A percentile compares a stretch with the other conserved stretches of the same genome.
These are phyloP conservation scores for Torrubiella hemipterigena DNA, from an alignment of 2,329 filamentous ascomycete genomes.

Conservation along the genomic window DNA sequence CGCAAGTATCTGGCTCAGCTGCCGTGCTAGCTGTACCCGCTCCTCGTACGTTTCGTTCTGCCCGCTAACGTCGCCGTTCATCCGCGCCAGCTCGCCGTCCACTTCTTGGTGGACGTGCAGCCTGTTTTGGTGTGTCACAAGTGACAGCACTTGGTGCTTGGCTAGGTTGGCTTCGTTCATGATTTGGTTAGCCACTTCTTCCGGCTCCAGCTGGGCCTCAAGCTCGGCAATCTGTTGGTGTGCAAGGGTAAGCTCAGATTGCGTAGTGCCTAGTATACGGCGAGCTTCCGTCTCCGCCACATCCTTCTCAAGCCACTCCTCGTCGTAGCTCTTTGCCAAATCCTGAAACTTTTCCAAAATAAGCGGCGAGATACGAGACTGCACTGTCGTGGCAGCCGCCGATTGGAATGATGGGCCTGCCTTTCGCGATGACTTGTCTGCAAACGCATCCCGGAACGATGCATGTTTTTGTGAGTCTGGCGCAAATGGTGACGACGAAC, in stretches of 20 bases:
- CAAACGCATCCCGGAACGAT: conserved; percentile 37
- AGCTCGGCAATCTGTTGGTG: conserved; percentile 48
- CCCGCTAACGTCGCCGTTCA: conserved; percentile 31
- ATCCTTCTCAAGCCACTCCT: conserved; percentile 64
- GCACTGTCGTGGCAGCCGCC: conserved; percentile 56
- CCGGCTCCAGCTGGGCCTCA: conserved; percentile 41
- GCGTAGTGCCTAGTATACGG: conserved; percentile 52
- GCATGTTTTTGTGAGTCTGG: conserved; percentile 47
- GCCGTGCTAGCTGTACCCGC: conserved; percentile 43
- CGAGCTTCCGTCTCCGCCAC: conserved; percentile 56
- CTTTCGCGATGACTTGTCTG: conserved; percentile 29
- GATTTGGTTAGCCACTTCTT: conserved; percentile 38
- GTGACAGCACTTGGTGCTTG: conserved; percentile 35
- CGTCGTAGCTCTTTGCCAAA: conserved; percentile 59
- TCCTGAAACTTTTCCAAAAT: conserved; percentile 63
- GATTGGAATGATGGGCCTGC: conserved; percentile 37
- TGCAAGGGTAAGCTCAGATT: conserved; percentile 52
- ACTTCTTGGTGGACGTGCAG: conserved; percentile 40
- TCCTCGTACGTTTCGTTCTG: conserved; percentile 38
- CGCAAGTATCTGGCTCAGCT: conserved; percentile 42
- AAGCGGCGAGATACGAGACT: conserved; percentile 55
- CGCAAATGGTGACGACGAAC: conserved; percentile 64
- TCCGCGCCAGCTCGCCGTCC: conserved; percentile 34
- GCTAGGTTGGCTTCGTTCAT: conserved; percentile 36
- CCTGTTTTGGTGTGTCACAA: conserved; percentile 40